phyloP scores from a whole-genome alignment of 106 monocot species.

The Dendrobium catenatum region DNA sequence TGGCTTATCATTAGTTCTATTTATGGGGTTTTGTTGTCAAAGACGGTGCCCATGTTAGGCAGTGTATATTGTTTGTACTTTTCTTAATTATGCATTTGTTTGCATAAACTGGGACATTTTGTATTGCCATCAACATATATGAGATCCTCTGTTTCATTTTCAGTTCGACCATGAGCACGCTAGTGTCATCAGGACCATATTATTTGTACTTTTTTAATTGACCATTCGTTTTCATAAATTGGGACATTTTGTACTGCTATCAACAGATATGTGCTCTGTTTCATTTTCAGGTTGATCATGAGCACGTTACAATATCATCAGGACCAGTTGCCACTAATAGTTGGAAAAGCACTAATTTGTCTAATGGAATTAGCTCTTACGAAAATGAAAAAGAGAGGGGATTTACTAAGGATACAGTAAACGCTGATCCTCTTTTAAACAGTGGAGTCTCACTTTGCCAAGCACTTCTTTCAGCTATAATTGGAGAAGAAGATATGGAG shows the following conservation, averaged over 20 bases:
- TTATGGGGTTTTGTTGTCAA: background rate
- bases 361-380: slow-evolving; percentile 23
- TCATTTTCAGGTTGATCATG: slow-evolving; percentile 33
- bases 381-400: slow-evolving; percentile 9
- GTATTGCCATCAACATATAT: background rate
- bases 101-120: background rate
- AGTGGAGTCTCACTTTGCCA: slow-evolving; percentile 56
- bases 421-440: slow-evolving; percentile 34
- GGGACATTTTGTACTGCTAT: background rate
- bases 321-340: slow-evolving; percentile 13
- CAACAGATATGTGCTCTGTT: background rate
- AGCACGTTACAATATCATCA: slow-evolving; percentile 16
- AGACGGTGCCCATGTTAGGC: background rate
- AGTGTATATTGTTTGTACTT: background rate
- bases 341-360: slow-evolving; percentile 9
- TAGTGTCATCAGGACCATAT: slow-evolving; percentile 17
- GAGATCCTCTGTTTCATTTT: background rate
- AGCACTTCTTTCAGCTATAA: slow-evolving; percentile 65
- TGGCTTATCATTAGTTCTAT: background rate
- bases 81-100: background rate
- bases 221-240: background rate
- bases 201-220: background rate
- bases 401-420: slow-evolving; percentile 14
- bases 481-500: slow-evolving; percentile 50
- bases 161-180: slow-evolving; percentile 29